A percentile compares a stretch with the other conserved stretches of the same genome.
Conservation (phyloP, 2,329 filamentous ascomycete species). For the Tolypocladium pustulatum region DNA sequence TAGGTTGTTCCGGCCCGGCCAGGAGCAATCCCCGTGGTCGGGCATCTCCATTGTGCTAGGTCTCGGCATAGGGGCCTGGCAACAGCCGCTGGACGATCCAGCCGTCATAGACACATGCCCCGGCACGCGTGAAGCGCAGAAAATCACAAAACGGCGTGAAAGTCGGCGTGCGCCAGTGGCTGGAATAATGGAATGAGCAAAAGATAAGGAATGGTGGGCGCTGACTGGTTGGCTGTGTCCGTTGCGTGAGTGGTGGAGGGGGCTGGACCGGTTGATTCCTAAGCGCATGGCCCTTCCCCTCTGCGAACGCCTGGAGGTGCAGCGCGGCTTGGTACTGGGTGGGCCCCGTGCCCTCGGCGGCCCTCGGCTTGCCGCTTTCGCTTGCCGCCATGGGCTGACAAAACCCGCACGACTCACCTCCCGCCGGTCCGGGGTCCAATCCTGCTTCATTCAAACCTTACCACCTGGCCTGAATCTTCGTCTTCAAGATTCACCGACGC, state of each 20-base stretch:
- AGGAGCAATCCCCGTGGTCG: too few relatives aligned
- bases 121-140: background rate
- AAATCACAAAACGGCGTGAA: background rate
- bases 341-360: background rate
- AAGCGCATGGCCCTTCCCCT: background rate
- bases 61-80: background rate
- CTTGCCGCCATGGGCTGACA: background rate
- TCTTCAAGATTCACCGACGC: background rate
- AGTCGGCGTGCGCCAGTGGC: background rate
- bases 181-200: background rate
- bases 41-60: background rate
- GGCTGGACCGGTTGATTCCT: background rate
- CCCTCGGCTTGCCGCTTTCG: slow-evolving; percentile 1
- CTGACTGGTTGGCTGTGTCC: background rate
- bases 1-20: too few relatives aligned
- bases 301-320: background rate
- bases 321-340: background rate
- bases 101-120: background rate
- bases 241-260: background rate
- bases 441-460: background rate
- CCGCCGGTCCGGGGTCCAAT: slow-evolving; percentile 1
- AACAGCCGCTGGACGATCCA: background rate
- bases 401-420: slow-evolving; percentile 4
- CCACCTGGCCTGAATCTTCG: background rate
- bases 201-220: background rate